Evolutionary conservation across 805 yeast species (phyloP).

Genomic region (Saturnispora hagleri): DNA sequence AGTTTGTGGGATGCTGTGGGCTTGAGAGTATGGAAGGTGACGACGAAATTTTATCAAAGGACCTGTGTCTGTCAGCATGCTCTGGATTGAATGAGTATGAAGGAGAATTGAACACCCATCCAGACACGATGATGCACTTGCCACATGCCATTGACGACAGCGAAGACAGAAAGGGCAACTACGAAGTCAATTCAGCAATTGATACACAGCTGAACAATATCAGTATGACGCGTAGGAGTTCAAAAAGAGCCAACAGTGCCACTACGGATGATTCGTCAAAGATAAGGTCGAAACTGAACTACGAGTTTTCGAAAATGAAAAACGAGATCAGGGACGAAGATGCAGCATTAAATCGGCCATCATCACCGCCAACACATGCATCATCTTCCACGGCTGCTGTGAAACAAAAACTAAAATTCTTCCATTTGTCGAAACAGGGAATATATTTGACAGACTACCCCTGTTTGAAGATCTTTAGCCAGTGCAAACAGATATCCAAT

Average conservation of each 20-base stretch:
- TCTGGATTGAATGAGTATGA: not conserved
- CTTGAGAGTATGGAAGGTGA: not conserved
- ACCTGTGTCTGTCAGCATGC: not conserved
- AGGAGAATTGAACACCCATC: not conserved
- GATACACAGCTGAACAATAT: not conserved
- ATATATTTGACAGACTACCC: slow-evolving; percentile 17
- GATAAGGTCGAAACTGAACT: slow-evolving; percentile 18
- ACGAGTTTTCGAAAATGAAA: slow-evolving; percentile 3
- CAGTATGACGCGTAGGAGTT: not conserved
- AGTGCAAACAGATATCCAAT: slow-evolving; percentile 19
- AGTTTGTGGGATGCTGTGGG: not conserved
- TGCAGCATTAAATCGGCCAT: not conserved
- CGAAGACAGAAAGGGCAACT: not conserved
- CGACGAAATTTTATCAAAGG: not conserved
- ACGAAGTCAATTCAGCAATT: not conserved
- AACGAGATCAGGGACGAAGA: not conserved
- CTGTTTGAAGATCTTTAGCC: slow-evolving; percentile 9
- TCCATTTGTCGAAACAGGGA: slow-evolving; percentile 16
- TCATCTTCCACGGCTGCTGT: not conserved
- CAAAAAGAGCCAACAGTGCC: not conserved
- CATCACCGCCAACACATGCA: not conserved
- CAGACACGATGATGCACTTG: not conserved
- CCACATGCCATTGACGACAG: not conserved
- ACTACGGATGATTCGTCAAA: slow-evolving; percentile 22
- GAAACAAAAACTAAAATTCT: not conserved